Base-by-base conservation (phyloP, 2,329 filamentous ascomycete genomes). In the Neonectria punicea region DNA sequence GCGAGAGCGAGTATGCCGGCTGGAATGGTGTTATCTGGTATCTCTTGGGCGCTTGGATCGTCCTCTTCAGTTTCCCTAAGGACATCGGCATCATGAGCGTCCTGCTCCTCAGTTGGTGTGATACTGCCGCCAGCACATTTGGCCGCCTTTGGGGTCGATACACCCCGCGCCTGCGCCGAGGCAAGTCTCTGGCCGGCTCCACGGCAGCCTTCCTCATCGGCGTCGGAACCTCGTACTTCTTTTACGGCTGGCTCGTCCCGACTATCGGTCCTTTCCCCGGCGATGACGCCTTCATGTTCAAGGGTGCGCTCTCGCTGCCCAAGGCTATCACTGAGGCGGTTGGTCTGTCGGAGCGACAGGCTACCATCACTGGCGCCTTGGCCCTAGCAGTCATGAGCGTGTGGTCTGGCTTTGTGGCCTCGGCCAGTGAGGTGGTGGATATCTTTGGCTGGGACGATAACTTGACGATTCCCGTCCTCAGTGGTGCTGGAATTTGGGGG, bases 1-100 rank as follows among this genome's bases (percentile, higher is more conserved):
- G 96, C 59, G 96, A 99, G 83, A 96, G 92, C 69, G 96, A 99
- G 81, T 97, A 95, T 72, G 86, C 90, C 53, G 93, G 94, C 56
- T 99, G 93, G 86, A 99, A 99, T 78, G 96, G 96, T 57, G 95
- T 98, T 71, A 97, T 99, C 70, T 98, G 93, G 84, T 99, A 98
- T 80, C 88, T 99, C 10, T 87, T 98, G 8, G 96, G 96, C 61
- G 91, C 94, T 30, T 98, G 94, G 89, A 86, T 90, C 34, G 93
- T 95, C 16, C 87, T 98, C 70, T 89, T 89, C 71, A 93, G 93
- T 78, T 93, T 97, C 78, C 93, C 94, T 68, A 99, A 98, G 82
- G 96, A 99, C 74, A 87, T 99, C 25, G 94, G 91, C 8, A 91
- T 97, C 53, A 91, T 98, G 84, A 90, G 92, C 66, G 92, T 98